Conservation (phyloP, 2,329 filamentous ascomycete species). For the Cercospora sojina region DNA sequence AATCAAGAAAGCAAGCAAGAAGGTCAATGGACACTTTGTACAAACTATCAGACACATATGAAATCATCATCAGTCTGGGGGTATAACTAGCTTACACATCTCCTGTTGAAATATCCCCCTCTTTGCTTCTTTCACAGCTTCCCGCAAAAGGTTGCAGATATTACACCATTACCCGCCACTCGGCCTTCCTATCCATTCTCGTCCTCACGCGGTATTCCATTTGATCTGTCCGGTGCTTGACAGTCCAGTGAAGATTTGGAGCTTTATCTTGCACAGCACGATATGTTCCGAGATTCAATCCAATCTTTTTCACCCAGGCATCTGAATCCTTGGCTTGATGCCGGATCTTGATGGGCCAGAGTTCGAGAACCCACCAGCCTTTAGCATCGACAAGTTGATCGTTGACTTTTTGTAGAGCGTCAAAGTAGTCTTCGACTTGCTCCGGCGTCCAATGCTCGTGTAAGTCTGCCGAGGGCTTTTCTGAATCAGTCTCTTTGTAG, state of each 20-base stretch:
- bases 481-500: conserved; percentile 15
- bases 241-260: conserved; percentile 49
- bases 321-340: conserved; percentile 36
- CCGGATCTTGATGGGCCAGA: conserved; percentile 46
- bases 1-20: background rate
- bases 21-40: background rate
- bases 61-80: background rate
- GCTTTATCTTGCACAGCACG: conserved; percentile 40
- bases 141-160: background rate
- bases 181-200: conserved; percentile 32
- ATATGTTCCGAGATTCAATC: conserved; percentile 43
- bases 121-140: background rate
- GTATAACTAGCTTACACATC: background rate
- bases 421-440: conserved; percentile 47
- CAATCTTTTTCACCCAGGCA: conserved; percentile 42
- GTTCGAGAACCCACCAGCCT: conserved; percentile 47
- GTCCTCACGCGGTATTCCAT: conserved; percentile 40
- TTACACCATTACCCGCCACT: conserved; percentile 32
- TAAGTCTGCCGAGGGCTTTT: conserved; percentile 14
- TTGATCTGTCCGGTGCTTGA: conserved; percentile 40
- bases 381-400: conserved; percentile 43
- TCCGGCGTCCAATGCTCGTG: conserved; percentile 40
- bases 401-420: conserved; percentile 43
- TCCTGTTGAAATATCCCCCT: background rate
- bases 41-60: background rate